A percentile compares a stretch with the other conserved stretches of the same genome.
These are phyloP conservation scores for Cercospora sp. DNA, from an alignment of 2,329 filamentous ascomycete species.

Conservation along the genomic window DNA sequence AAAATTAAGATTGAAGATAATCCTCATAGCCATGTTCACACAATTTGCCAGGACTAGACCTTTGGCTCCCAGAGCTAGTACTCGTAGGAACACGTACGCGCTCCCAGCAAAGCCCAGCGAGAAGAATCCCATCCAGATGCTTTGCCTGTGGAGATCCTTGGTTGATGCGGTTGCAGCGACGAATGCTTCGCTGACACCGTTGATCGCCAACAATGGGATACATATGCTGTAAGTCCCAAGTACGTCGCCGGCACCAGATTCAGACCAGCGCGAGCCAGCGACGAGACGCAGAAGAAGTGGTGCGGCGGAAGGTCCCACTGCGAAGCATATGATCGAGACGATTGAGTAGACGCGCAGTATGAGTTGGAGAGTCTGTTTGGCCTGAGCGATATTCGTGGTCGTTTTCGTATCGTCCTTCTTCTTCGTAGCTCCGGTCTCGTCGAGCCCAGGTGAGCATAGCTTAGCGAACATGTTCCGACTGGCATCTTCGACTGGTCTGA, in stretches of 20 bases:
- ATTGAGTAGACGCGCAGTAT: slow-evolving; percentile 74
- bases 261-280: slow-evolving; percentile 74
- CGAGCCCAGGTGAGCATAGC: slow-evolving; percentile 58
- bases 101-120: slow-evolving; percentile 72
- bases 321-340: slow-evolving; percentile 66
- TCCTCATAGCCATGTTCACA: slow-evolving; percentile 85
- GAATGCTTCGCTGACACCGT: slow-evolving; percentile 89
- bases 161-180: slow-evolving; percentile 82
- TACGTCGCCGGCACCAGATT: slow-evolving; percentile 69
- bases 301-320: slow-evolving; percentile 73
- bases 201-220: slow-evolving; percentile 86
- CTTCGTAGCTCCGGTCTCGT: slow-evolving; percentile 39
- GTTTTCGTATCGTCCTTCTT: background rate
- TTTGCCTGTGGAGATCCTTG: slow-evolving; percentile 73
- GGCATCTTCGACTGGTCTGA: slow-evolving; percentile 94
- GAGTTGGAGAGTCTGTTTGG: slow-evolving; percentile 56
- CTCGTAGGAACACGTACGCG: slow-evolving; percentile 72
- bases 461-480: slow-evolving; percentile 87
- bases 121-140: slow-evolving; percentile 80
- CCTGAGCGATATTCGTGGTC: slow-evolving; percentile 39
- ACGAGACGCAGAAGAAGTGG: slow-evolving; percentile 72
- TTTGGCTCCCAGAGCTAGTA: slow-evolving; percentile 68
- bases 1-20: slow-evolving; percentile 76
- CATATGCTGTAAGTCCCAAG: slow-evolving; percentile 86
- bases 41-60: slow-evolving; percentile 85